Percentiles rank a stretch among this genome's conserved stretches.
phyloP scores from a whole-genome alignment of 495 filamentous ascomycete species.

The Penicillium simplicissimum region DNA sequence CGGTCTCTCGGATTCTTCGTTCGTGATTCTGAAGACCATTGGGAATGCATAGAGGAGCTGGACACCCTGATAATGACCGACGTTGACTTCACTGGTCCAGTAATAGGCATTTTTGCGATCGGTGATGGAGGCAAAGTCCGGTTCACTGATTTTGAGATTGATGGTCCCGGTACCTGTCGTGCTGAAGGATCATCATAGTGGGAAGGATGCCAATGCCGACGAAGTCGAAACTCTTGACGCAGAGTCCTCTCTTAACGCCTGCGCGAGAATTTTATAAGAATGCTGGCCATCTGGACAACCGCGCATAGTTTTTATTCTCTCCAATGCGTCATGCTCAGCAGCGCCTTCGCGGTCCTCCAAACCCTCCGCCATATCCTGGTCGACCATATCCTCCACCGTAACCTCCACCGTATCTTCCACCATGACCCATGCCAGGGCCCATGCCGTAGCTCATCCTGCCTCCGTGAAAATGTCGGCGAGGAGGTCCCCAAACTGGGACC shows the following conservation, averaged over 20 bases:
- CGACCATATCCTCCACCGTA: constrained; percentile 8
- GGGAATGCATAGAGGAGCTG: neutral
- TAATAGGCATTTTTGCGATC: constrained; percentile 23
- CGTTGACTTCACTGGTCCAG: constrained; percentile 24
- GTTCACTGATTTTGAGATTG: constrained; percentile 3
- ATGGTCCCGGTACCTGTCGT: neutral
- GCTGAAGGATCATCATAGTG: neutral
- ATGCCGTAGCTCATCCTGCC: constrained; percentile 15
- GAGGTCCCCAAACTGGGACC: constrained; percentile 14
- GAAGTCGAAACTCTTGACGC: neutral
- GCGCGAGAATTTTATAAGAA: neutral
- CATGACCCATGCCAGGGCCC: constrained; percentile 11
- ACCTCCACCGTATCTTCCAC: constrained; percentile 7
- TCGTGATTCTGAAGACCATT: neutral
- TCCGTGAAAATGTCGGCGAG: constrained; percentile 11
- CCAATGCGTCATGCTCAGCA: neutral
- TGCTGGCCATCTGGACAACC: neutral
- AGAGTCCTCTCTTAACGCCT: neutral
- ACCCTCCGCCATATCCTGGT: constrained; percentile 8
- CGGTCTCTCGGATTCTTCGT: neutral
- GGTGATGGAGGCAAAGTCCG: neutral
- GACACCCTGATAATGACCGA: constrained; percentile 20
- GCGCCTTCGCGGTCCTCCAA: constrained; percentile 2
- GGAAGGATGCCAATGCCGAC: neutral
- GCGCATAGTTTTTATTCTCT: neutral